Evolutionary conservation across 495 filamentous ascomycete species (phyloP), one percentile per base, ranked within the genome.

Genomic region (Thermothielavioides terrestris): DNA sequence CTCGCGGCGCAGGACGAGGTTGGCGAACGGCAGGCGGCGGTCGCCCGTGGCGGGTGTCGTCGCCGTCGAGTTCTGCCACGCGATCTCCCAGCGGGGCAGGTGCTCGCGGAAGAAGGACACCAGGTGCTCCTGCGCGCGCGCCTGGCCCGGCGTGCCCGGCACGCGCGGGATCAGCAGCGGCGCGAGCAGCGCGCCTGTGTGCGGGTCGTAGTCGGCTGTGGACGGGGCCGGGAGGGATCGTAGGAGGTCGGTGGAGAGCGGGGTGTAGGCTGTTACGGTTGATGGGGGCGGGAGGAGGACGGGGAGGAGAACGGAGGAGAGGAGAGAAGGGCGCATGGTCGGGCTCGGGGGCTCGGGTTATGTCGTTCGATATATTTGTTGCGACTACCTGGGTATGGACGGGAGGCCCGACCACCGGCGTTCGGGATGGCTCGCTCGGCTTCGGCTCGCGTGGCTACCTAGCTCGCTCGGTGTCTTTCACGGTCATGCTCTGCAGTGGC

Each of bases 121-220:
- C 48, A 96, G 82, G 63, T 95, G 89, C 18, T 77, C 71, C 35
- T 89, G 83, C 7, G 87, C 87, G 1, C 69, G 72, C 12, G 69
- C 58, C 9, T 83, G 85, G 22, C 85, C 85, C 1, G 76, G 68
- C 0, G 86, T 92, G 12, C 89, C 90, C 22, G 90, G 84, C 15
- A 95, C 88, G 45, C 90, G 84, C 14, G 89, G 81, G 40, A 75
- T 78, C 14, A 96, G 75, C 52, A 96, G 88, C 4, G 89, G 90
- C 2, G 88, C 69, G 41, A 96, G 77, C 30, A 95, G 67, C 3
- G 72, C 62, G 46, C 86, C 84, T 43, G 52, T 61, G 52, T 70
- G 70, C 53, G 89, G 87, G 63, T 92, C 74, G 61, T 92, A 90
- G 67, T 89, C 88, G 26, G 71, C 50, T 30, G 71, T 74, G 4